phyloP scores from a whole-genome alignment of 2,329 filamentous ascomycete genomes.

The Ceratocystis albifundus region DNA sequence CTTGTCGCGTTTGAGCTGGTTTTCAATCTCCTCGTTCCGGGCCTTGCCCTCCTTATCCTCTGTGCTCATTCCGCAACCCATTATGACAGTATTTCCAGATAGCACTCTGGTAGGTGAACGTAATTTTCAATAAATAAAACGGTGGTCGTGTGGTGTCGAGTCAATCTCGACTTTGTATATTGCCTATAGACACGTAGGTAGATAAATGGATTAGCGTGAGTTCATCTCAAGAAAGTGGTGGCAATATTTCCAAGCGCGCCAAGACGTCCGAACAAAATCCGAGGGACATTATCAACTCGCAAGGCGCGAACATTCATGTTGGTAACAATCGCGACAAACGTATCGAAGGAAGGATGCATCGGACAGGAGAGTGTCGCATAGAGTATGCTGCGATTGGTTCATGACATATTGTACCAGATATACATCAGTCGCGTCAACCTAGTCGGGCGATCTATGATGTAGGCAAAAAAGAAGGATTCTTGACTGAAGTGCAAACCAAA shows the following conservation, averaged over 20 bases:
- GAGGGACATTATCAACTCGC: background rate
- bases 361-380: too few relatives aligned
- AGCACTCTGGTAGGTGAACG: constrained; percentile 9
- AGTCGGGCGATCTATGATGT: background rate
- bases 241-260: background rate
- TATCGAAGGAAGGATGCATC: background rate
- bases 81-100: constrained; percentile 41
- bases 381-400: background rate
- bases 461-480: background rate
- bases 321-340: background rate
- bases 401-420: background rate
- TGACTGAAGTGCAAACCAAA: background rate
- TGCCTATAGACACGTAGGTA: background rate
- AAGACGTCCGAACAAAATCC: constrained; percentile 10
- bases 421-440: background rate
- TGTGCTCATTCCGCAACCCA: constrained; percentile 99
- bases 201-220: background rate
- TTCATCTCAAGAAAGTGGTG: background rate
- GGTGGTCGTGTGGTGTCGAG: background rate
- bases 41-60: constrained; percentile 99
- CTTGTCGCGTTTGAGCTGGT: constrained; percentile 95
- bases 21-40: constrained; percentile 99
- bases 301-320: background rate
- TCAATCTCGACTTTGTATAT: background rate
- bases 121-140: background rate